These are phyloP conservation scores for Penicillium sp. DNA, from an alignment of 2,329 filamentous ascomycete species.

Conservation along the genomic window DNA sequence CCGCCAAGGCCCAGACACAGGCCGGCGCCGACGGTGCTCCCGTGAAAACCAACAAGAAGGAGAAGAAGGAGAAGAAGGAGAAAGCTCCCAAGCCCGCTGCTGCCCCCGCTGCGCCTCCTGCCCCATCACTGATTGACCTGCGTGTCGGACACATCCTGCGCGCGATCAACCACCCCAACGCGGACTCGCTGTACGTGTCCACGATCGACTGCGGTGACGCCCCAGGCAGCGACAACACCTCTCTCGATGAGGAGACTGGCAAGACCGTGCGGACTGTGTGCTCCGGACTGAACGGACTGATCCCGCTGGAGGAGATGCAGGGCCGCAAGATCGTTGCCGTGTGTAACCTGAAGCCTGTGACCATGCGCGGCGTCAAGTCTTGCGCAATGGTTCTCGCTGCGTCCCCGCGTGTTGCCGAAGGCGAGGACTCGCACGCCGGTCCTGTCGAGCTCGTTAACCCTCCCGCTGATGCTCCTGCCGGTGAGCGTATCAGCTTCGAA, in stretches of 20 bases:
- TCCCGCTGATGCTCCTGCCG: constrained; percentile 73
- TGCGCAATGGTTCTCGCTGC: constrained; percentile 92
- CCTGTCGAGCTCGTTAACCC: constrained; percentile 90
- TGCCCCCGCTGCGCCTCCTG: constrained; percentile 70
- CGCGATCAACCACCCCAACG: constrained; percentile 91
- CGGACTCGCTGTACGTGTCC: constrained; percentile 91
- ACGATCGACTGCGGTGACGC: constrained; percentile 93
- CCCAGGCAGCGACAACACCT: constrained; percentile 81
- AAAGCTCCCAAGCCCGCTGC: constrained; percentile 75
- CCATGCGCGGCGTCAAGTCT: constrained; percentile 88
- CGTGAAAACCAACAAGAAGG: constrained; percentile 58
- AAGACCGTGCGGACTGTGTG: constrained; percentile 93
- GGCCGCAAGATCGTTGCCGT: constrained; percentile 91
- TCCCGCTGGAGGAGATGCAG: constrained; percentile 96
- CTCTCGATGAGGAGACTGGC: constrained; percentile 74
- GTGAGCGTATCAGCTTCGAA: constrained; percentile 88
- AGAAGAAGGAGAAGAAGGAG: constrained; percentile 85
- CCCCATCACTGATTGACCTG: constrained; percentile 86
- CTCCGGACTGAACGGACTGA: constrained; percentile 89
- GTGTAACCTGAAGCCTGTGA: constrained; percentile 97
- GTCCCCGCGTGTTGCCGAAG: constrained; percentile 77
- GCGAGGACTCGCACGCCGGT: constrained; percentile 80
- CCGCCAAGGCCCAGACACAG: constrained; percentile 50
- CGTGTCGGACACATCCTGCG: constrained; percentile 97
- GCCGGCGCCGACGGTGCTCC: constrained; percentile 49